Percentiles rank a stretch among this genome's conserved stretches.
Evolutionary conservation across 305 asterid species (phyloP).

Genomic region (Rubia balearica): DNA sequence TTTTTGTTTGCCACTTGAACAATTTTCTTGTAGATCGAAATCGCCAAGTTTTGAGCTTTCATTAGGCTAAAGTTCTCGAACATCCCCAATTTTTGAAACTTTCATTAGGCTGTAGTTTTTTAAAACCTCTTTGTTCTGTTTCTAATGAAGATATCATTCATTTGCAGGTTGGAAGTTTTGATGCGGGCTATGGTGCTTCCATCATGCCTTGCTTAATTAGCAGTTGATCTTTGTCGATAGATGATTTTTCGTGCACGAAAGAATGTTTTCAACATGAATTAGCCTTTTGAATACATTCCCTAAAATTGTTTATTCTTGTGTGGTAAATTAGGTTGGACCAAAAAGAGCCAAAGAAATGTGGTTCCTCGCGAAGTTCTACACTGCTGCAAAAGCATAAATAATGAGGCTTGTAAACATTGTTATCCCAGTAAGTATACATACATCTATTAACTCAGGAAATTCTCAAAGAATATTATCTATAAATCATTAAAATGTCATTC

Average conservation of each 20-base stretch:
- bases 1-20: not conserved
- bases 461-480: not conserved
- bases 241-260: not conserved
- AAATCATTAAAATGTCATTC: not conserved
- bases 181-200: slow-evolving; percentile 93
- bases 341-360: slow-evolving; percentile 91
- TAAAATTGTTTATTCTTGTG: slow-evolving; percentile 48
- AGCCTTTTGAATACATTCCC: not conserved
- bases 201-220: slow-evolving; percentile 80
- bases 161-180: slow-evolving; percentile 90
- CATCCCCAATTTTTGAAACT: not conserved
- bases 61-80: not conserved
- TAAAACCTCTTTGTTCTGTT: not conserved
- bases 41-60: not conserved
- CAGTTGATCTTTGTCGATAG: not conserved
- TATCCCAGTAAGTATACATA: slow-evolving; percentile 45
- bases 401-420: slow-evolving; percentile 92
- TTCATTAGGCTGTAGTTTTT: not conserved
- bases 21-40: no score
- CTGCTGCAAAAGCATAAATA: slow-evolving; percentile 68
- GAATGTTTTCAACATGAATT: not conserved
- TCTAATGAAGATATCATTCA: not conserved
- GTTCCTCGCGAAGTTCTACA: slow-evolving; percentile 76
- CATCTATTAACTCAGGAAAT: not conserved
- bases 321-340: slow-evolving; percentile 59